These are phyloP conservation scores for Clathrospora elynae DNA, from an alignment of 2,329 filamentous ascomycete species.

Conservation along the genomic window DNA sequence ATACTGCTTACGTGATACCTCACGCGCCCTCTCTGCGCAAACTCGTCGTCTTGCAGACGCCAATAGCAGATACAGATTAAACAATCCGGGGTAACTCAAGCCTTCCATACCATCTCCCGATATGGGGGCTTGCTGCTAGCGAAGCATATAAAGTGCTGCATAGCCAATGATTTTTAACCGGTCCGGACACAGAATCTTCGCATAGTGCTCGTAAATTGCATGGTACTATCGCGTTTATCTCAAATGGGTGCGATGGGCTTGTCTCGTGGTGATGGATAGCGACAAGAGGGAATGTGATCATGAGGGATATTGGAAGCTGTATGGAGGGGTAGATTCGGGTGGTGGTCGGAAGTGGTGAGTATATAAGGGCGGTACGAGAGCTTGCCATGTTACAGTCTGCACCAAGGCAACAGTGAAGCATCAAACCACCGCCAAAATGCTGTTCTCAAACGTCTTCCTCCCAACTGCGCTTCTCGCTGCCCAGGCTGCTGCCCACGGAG, in stretches of 20 bases:
- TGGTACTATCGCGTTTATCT: conserved; percentile 31
- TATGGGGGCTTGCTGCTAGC: conserved; percentile 22
- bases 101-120: conserved; percentile 17
- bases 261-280: conserved; percentile 10
- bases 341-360: no score
- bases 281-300: conserved; percentile 15
- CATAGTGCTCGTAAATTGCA: conserved; percentile 33
- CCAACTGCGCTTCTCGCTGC: conserved; percentile 38
- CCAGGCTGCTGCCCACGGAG: conserved; percentile 43
- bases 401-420: background rate
- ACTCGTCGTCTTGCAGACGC: conserved; percentile 24
- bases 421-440: conserved; percentile 38
- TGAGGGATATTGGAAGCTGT: conserved; percentile 14
- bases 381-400: background rate
- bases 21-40: background rate
- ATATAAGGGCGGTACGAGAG: conserved; percentile 25
- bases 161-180: conserved; percentile 30
- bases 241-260: conserved; percentile 14
- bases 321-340: background rate
- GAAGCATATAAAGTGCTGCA: conserved; percentile 23
- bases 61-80: conserved; percentile 8
- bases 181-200: conserved; percentile 24
- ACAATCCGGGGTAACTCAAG: conserved; percentile 27
- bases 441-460: conserved; percentile 45
- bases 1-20: conserved; percentile 1